Percentiles rank a stretch among this genome's conserved stretches.
Evolutionary conservation across 2,329 filamentous ascomycete species (phyloP).

Genomic region (Claviceps sp.): DNA sequence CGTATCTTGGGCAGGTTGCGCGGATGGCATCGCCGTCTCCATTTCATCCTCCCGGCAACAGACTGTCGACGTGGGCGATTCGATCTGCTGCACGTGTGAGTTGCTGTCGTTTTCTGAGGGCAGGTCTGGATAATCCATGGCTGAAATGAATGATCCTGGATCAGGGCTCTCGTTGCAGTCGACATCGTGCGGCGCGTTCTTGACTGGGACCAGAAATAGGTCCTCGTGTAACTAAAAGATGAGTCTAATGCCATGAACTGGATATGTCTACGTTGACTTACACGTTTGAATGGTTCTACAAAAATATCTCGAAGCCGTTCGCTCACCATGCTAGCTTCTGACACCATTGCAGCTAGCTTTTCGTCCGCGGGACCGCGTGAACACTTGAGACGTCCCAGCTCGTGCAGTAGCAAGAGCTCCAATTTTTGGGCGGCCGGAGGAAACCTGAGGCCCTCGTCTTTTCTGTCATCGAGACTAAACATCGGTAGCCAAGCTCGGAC

Average conservation of each 20-base stretch:
- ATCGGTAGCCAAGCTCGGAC: conserved; percentile 4
- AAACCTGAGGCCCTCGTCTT: conserved; percentile 5
- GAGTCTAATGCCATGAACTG: not conserved
- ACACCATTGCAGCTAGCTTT: conserved; percentile 1
- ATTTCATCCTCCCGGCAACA: not conserved
- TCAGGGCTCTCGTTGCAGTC: not conserved
- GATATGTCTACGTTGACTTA: not conserved
- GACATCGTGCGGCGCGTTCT: not conserved
- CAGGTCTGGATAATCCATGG: not conserved
- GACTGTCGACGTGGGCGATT: not conserved
- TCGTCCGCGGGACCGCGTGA: not conserved
- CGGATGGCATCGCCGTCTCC: not conserved
- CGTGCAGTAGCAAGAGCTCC: conserved; percentile 3
- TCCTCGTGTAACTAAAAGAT: conserved; percentile 3
- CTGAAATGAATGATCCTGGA: not conserved
- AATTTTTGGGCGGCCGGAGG: conserved; percentile 1
- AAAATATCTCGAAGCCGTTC: not conserved
- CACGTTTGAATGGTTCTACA: not conserved
- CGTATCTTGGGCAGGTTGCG: not conserved
- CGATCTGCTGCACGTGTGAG: not conserved
- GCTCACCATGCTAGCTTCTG: not conserved
- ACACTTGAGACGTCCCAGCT: conserved; percentile 2
- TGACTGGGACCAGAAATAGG: not conserved
- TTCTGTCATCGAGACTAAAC: conserved; percentile 1
- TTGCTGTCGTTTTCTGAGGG: not conserved